Base-by-base conservation (phyloP, 2,329 filamentous ascomycete species). In the Zasmidium citrigriseum region DNA sequence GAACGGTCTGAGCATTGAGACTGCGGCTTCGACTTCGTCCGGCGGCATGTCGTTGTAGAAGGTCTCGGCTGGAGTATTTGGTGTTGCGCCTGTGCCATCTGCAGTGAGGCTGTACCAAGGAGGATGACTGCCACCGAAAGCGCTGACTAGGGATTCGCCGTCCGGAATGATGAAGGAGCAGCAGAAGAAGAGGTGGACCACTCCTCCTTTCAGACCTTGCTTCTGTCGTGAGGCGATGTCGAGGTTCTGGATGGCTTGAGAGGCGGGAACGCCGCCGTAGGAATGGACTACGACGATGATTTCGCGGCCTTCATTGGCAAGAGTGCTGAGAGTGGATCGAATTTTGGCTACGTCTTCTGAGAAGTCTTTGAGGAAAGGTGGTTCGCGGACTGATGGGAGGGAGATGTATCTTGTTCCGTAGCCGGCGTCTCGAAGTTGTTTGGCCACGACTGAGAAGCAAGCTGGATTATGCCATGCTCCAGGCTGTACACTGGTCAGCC, bases 281-380 rank as follows among this genome's bases (percentile, higher is more conserved):
- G 65, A 69, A 57, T 73, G 69, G 61, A 68, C 67, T n/a, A 67
- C 61, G 3, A 72, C 54, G 16, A 70, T 51, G n/a, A 71, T 65
- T 23, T 67, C 65, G 45, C 68, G 63, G 18, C 63, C 60, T n/a
- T 64, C 61, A 16, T 68, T 53, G 11, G 62, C 57, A 10, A 65
- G 55, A 3, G 48, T 23, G 51, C 63, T 49, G 24, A 70, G 61
- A 18, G 48, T 25, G 27, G 44, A 29, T 41, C 51, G 46, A 46
- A 58, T 61, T 21, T 47, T 47, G 21, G 48, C 27, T 1, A 61
- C 51, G 51, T 58, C 58, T 24, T 45, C 49, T 16, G 41, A 22
- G 38, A 54, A 52, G 47, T 58, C 46, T 27, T 54, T 27, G 4
- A 52, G 44, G 27, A 54, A 41, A 16, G 54, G 44, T 34, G 49